phyloP scores from a whole-genome alignment of 2,329 filamentous ascomycete species.

The Metarhizium guizhouense region DNA sequence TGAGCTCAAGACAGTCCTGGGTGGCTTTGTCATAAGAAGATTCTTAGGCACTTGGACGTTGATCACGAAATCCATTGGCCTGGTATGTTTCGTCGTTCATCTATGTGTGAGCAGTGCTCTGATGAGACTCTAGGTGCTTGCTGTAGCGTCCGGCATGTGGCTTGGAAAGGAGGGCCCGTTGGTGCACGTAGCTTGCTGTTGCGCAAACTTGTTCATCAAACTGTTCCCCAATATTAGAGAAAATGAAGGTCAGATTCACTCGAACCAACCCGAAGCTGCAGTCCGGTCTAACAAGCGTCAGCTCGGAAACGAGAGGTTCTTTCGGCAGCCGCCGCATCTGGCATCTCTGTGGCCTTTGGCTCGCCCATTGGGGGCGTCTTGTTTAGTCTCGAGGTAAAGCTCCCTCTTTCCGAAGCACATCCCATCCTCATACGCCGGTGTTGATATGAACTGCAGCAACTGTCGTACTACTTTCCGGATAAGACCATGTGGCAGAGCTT shows the following conservation, averaged over 20 bases:
- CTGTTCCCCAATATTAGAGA: constrained; percentile 68
- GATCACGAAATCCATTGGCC: constrained; percentile 77
- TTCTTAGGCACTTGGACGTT: constrained; percentile 87
- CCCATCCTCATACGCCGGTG: neutral
- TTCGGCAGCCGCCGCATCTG: constrained; percentile 83
- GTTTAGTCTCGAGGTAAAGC: constrained; percentile 76
- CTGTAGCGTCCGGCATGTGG: constrained; percentile 93
- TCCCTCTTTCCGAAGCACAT: neutral
- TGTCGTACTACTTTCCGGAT: constrained; percentile 96
- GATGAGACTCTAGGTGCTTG: constrained; percentile 54
- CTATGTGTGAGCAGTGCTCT: neutral
- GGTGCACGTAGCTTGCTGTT: constrained; percentile 95
- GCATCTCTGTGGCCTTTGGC: constrained; percentile 90
- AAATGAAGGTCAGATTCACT: constrained; percentile 62
- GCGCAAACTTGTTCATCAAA: constrained; percentile 89
- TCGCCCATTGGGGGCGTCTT: constrained; percentile 90
- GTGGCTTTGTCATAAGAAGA: constrained; percentile 82
- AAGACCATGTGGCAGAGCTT: constrained; percentile 99
- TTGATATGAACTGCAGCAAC: constrained; percentile 44
- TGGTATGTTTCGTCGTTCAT: constrained; percentile 45
- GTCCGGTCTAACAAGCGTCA: constrained; percentile 20
- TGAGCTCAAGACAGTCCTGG: constrained; percentile 93
- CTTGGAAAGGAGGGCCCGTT: constrained; percentile 91
- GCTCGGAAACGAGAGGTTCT: constrained; percentile 89
- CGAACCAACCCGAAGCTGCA: neutral